Evolutionary conservation across 202 grass and related monocot genomes (phyloP).

Genomic region (Elaeis oleifera): DNA sequence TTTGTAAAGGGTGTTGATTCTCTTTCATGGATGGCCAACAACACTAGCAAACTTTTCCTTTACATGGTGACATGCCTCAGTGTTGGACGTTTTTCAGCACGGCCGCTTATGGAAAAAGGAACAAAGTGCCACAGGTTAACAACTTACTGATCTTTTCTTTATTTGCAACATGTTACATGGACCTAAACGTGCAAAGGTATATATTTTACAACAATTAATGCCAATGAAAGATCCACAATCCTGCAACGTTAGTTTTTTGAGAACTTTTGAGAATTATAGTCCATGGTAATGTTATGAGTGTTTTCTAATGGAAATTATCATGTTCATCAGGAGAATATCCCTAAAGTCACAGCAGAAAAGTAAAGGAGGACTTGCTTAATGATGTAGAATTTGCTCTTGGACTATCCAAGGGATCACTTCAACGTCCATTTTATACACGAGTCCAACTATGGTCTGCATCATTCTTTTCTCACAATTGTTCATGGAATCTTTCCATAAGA

Average conservation of each 20-base stretch:
- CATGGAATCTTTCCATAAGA: too few species aligned
- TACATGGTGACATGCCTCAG: slow-evolving; percentile 31
- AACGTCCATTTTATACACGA: slow-evolving; percentile 71
- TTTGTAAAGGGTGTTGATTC: slow-evolving; percentile 79
- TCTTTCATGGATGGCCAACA: slow-evolving; percentile 96
- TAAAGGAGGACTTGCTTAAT: slow-evolving; percentile 73
- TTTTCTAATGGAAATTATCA: slow-evolving; percentile 11
- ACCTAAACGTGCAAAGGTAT: too few species aligned
- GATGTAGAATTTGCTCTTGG: slow-evolving; percentile 83
- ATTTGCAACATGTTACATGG: slow-evolving; percentile 3
- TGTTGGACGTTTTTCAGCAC: slow-evolving; percentile 99
- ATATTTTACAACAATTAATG: too few species aligned
- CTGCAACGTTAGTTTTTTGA: too few species aligned
- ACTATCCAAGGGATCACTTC: slow-evolving; percentile 60
- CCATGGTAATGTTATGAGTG: not conserved
- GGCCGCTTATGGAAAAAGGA: slow-evolving; percentile 60
- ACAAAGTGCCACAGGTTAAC: slow-evolving; percentile 93
- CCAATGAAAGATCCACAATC: too few species aligned
- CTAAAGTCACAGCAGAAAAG: slow-evolving; percentile 63
- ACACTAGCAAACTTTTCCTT: slow-evolving; percentile 65
- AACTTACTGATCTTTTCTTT: slow-evolving; percentile 13
- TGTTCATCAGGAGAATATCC: slow-evolving; percentile 74
- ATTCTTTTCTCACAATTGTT: not conserved
- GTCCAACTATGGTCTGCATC: slow-evolving; percentile 74
- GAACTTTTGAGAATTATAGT: not conserved